phyloP scores from a whole-genome alignment of 805 yeast genomes.

The Candida silvicultrix region DNA sequence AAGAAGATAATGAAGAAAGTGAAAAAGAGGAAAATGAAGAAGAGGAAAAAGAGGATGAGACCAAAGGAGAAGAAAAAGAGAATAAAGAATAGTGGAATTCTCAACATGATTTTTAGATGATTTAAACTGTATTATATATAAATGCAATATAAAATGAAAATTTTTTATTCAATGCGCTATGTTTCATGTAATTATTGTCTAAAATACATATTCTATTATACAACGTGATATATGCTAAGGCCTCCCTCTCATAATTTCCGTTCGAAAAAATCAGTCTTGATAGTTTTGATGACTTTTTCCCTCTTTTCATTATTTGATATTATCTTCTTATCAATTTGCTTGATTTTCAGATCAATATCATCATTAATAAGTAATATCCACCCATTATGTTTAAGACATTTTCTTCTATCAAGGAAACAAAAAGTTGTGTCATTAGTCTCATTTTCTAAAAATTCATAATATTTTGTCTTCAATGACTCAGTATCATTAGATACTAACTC shows the following conservation, averaged over 20 bases:
- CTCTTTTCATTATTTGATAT: conserved; percentile 20
- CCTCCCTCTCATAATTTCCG: neutral
- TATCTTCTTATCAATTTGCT: conserved; percentile 18
- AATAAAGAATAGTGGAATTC: neutral
- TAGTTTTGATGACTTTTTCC: conserved; percentile 27
- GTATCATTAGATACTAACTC: conserved; percentile 14
- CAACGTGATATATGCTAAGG: neutral
- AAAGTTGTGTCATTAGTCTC: conserved; percentile 15
- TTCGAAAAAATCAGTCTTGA: conserved; percentile 32
- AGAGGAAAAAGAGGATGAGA: conserved; percentile 8
- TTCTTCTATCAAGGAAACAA: conserved; percentile 48
- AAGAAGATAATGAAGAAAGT: conserved; percentile 32
- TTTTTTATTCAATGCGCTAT: too few species aligned
- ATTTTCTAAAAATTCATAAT: conserved; percentile 1
- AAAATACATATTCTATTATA: too few species aligned
- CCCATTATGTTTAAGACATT: conserved; percentile 49
- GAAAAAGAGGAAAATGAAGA: conserved; percentile 25
- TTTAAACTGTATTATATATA: too few species aligned
- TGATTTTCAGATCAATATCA: conserved; percentile 30
- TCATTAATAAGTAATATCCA: conserved; percentile 35
- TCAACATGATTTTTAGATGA: too few species aligned
- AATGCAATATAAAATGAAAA: too few species aligned
- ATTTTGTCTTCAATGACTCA: conserved; percentile 1
- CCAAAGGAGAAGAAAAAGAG: neutral
- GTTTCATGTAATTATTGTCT: too few species aligned